A percentile compares a stretch with the other conserved stretches of the same genome.
These are phyloP conservation scores for Pontederia crassipes DNA, from an alignment of 176 grass and related monocot genomes.

Conservation along the genomic window DNA sequence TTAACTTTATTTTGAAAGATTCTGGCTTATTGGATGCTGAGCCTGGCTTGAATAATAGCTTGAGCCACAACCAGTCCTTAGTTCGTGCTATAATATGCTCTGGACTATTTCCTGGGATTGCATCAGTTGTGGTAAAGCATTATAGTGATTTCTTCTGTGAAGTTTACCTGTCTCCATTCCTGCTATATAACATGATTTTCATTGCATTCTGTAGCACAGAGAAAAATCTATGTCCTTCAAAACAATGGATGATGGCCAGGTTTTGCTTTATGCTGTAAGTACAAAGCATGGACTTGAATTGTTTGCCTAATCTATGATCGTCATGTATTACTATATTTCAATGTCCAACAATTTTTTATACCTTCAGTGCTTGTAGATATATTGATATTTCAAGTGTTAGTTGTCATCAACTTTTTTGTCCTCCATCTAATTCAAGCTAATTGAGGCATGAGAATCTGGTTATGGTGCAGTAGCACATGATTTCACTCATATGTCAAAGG, in stretches of 20 bases:
- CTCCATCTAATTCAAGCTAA: too few relatives aligned
- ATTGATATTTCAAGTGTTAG: too few relatives aligned
- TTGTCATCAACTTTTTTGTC: too few relatives aligned
- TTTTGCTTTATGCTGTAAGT: slow-evolving; percentile 96
- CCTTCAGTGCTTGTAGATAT: not conserved
- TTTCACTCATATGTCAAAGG: too few relatives aligned
- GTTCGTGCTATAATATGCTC: slow-evolving; percentile 87
- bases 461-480: too few relatives aligned
- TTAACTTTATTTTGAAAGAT: slow-evolving; percentile 86
- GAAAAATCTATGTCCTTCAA: slow-evolving; percentile 97
- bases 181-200: slow-evolving; percentile 5
- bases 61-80: slow-evolving; percentile 94
- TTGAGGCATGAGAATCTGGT: too few relatives aligned
- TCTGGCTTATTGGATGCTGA: slow-evolving; percentile 63
- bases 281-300: not conserved
- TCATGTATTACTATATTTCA: not conserved
- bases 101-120: slow-evolving; percentile 82
- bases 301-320: not conserved
- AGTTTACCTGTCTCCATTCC: slow-evolving; percentile 9
- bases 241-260: slow-evolving; percentile 97
- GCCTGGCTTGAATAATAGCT: slow-evolving; percentile 51
- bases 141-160: not conserved
- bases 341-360: not conserved
- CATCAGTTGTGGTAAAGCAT: slow-evolving; percentile 72
- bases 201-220: slow-evolving; percentile 55